Evolutionary conservation across 2,329 filamentous ascomycete genomes (phyloP).

Genomic region (Cladosporium sp.): DNA sequence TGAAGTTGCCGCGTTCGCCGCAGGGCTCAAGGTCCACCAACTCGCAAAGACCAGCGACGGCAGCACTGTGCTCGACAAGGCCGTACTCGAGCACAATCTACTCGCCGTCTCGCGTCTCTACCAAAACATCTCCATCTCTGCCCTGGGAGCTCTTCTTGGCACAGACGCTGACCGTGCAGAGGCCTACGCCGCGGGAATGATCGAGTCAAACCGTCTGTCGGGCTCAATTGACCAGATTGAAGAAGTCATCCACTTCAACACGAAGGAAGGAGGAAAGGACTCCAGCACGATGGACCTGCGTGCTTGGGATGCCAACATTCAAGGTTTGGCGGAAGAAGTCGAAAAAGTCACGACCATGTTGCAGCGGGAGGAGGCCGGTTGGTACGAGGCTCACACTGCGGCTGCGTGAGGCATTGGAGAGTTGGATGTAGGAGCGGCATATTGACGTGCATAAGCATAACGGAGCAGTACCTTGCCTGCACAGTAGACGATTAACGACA

Average conservation of each 20-base stretch:
- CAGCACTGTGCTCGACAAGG: constrained; percentile 85
- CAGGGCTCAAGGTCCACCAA: constrained; percentile 78
- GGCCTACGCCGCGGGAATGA: constrained; percentile 88
- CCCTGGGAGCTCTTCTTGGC: constrained; percentile 71
- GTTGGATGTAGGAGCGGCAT: too few relatives aligned
- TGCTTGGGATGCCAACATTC: constrained; percentile 85
- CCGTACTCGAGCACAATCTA: constrained; percentile 93
- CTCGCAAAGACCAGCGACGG: constrained; percentile 85
- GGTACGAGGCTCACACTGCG: constrained; percentile 41
- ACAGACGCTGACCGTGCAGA: constrained; percentile 78
- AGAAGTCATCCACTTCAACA: constrained; percentile 80
- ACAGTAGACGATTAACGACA: too few relatives aligned
- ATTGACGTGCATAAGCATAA: too few relatives aligned
- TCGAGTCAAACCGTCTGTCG: constrained; percentile 83
- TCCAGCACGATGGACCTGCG: constrained; percentile 62
- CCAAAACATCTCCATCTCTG: constrained; percentile 54
- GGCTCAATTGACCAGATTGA: constrained; percentile 95
- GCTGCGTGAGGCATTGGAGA: constrained; percentile 9
- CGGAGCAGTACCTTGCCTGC: too few relatives aligned
- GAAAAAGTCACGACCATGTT: constrained; percentile 79
- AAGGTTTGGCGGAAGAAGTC: constrained; percentile 80
- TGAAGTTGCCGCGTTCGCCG: constrained; percentile 84
- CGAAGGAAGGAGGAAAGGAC: constrained; percentile 41
- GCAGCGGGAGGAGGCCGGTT: constrained; percentile 69
- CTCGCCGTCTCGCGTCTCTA: constrained; percentile 67